Base-by-base conservation (phyloP, 768 basidiomycete genomes). In the Boletus huronensis region DNA sequence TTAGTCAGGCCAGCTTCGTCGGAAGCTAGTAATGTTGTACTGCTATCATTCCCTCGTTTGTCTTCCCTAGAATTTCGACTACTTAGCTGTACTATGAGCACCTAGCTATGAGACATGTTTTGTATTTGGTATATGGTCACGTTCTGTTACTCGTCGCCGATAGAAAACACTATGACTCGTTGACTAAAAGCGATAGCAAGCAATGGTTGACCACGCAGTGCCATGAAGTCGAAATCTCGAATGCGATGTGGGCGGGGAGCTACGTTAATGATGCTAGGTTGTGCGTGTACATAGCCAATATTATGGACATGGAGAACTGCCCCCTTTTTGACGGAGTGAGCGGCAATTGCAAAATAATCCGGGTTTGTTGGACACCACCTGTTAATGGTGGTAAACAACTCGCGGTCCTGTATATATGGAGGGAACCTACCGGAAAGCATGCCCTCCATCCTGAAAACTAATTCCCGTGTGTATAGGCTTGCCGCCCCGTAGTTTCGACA, bases 331-430 rank as follows among this genome's bases (percentile, higher is more conserved):
- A 82, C 75, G 4, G 79, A 79, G 61, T 79, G 77, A 6, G 84
- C 78, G 8, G 88, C 84, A 50, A 91, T 82, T 36, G 86, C 90
- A 70, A 93, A 93, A 62, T 85, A 85, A 50, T 88, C 84, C 10
- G 88, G 79, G 66, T 81, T 82, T 16, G 87, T 86, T 23, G 79
- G 83, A 60, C 85, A 90, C 90, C 90, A 92, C 46, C 89, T 91
- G 54, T 36, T 17, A 10, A 52, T 11, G n/a, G n/a, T 16, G 10
- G 32, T 61, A 28, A 63, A 41, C 29, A 49, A 36, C 17, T 14
- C 14, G 17, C 40, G 3, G 10, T 5, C 5, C 19, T 6, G 21
- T 21, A n/a, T 13, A 52, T 1, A 53, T 66, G 2, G 29, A 49
- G 6, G 13, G 39, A 39, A 59, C 39, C 14, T 49, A 89, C 85